These are phyloP conservation scores for Earliella scabrosa DNA, from an alignment of 1,284 basidiomycete species.

Conservation along the genomic window DNA sequence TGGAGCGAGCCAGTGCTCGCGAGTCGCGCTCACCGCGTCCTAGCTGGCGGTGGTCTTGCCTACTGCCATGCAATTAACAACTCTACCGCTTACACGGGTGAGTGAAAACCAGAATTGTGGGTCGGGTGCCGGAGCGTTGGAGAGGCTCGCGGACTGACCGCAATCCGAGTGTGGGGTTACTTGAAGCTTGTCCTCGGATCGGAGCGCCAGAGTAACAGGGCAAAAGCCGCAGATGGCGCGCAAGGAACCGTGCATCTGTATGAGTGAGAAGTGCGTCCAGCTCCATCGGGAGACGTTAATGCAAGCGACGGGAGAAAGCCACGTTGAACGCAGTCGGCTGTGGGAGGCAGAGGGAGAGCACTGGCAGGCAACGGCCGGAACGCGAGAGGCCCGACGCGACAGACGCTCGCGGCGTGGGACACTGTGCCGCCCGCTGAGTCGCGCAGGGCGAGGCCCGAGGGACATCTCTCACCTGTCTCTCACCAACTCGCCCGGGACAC, in stretches of 20 bases:
- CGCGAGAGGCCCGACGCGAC: background rate
- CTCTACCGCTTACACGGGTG: too few relatives aligned
- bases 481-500: slow-evolving; percentile 4
- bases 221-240: too few relatives aligned
- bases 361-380: background rate
- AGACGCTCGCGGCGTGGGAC: background rate
- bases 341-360: background rate
- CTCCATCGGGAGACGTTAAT: background rate
- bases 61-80: too few relatives aligned
- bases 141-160: too few relatives aligned
- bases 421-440: background rate
- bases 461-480: background rate
- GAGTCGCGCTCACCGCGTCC: too few relatives aligned
- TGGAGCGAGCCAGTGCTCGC: too few relatives aligned
- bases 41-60: too few relatives aligned
- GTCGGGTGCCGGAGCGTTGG: too few relatives aligned
- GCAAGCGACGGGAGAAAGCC: background rate
- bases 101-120: too few relatives aligned
- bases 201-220: too few relatives aligned
- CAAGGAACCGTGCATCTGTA: background rate
- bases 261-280: background rate
- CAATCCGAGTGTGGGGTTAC: too few relatives aligned
- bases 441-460: background rate
- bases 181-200: too few relatives aligned
- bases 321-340: background rate